Evolutionary conservation across 331 rosid species (phyloP), one percentile per base, ranked within the genome.

Genomic region (Spiraea crenata): DNA sequence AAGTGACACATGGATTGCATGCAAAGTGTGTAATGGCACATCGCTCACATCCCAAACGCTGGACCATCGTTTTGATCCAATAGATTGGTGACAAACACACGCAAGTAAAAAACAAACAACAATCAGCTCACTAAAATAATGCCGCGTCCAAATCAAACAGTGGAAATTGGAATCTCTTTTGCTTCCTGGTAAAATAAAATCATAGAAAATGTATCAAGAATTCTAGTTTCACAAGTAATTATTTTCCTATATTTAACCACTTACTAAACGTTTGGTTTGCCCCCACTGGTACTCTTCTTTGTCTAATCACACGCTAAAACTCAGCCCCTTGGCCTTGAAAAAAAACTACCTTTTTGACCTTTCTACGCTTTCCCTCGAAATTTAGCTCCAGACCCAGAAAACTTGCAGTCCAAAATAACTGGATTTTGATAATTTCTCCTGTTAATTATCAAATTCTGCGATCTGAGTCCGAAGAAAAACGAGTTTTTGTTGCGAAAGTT

Each of bases 401-500:
- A 68, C 50, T 44, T 70, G 74, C 56, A 56, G 45, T 5, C 35
- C 56, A 42, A n/a, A 54, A 44, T 8, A 60, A 55, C 74, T 55
- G 41, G 64, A 40, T 25, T 25, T 25, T 25, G 31, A 25, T 25
- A 25, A 25, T 2, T 41, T 25, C 74, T 13, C 34, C 25, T 49
- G n/a, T 56, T 42, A 25, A 44, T 42, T 42, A 17, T 51, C 62
- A 44, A 51, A 74, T 66, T 50, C 52, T 56, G 44, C 60, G 60
- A 82, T 83, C 84, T 82, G 82, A 80, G 71, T 80, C 72, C 4
- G 47, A 4, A 62, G 37, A 60, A 44, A 45, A 39, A 0, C 57
- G 1, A n/a, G 12, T n/a, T 20, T 12, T 41, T 64, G 39, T 44
- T 51, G 4, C 6, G 17, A n/a, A 19, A 39, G 19, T 25, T 15